Conservation (phyloP, 805 yeast genomes). For the Kuraishia molischiana region DNA sequence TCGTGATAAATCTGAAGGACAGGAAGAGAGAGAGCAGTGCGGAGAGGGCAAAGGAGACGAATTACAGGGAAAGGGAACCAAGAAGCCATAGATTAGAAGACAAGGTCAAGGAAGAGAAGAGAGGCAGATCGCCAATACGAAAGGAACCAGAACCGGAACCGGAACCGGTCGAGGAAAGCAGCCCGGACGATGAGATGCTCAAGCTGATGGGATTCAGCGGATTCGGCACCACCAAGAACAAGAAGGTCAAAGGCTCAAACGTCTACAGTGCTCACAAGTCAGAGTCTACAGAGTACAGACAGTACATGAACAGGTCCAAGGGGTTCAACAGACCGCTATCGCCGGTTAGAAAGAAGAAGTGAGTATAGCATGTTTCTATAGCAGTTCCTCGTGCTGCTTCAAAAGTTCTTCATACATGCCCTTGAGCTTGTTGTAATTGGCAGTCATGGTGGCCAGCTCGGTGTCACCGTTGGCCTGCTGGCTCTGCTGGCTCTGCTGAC, state of each 20-base stretch:
- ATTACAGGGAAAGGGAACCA: conserved; percentile 11
- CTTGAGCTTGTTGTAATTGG: conserved; percentile 51
- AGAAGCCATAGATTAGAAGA: background rate
- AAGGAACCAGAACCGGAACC: conserved; percentile 8
- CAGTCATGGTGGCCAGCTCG: conserved; percentile 39
- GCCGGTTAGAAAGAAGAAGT: conserved; percentile 19
- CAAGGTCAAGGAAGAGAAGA: background rate
- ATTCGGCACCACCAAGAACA: conserved; percentile 46
- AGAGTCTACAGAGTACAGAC: conserved; percentile 38
- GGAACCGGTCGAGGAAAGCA: conserved; percentile 4
- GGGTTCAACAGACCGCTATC: conserved; percentile 49
- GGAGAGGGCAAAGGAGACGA: conserved; percentile 8
- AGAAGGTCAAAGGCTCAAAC: conserved; percentile 39
- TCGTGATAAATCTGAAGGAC: conserved; percentile 12
- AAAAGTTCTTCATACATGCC: conserved; percentile 49
- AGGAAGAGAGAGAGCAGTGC: conserved; percentile 17
- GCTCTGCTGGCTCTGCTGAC: background rate
- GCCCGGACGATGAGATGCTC: conserved; percentile 21
- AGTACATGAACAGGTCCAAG: conserved; percentile 47
- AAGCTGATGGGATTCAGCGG: conserved; percentile 50
- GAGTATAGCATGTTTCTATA: conserved; percentile 7
- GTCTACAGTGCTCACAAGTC: conserved; percentile 31
- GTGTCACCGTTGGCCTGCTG: too few relatives aligned
- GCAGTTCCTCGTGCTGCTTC: conserved; percentile 34
- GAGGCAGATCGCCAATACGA: background rate